Conservation (phyloP, 139 green algal genomes). For the Diplosphaera chodatii region DNA sequence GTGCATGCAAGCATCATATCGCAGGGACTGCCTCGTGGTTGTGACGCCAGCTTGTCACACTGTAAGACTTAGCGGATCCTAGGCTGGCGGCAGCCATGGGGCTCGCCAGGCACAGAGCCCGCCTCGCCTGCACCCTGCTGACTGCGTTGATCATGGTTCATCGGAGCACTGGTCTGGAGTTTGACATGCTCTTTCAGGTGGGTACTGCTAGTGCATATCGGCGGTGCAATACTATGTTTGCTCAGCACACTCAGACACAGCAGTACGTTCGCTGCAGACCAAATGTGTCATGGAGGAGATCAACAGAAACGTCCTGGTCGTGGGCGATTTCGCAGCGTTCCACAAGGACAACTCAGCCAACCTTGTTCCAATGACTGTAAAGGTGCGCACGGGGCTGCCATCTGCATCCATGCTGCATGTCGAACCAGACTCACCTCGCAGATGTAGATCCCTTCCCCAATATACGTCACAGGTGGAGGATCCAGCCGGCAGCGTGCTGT, state of each 20-base stretch:
- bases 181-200: conserved; percentile 25
- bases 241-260: conserved; percentile 16
- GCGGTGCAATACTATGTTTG: too few relatives aligned
- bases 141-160: background rate
- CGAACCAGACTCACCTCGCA: background rate
- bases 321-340: conserved; percentile 32
- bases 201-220: too few relatives aligned
- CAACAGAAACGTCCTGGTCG: conserved; percentile 13
- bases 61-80: too few relatives aligned
- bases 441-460: too few relatives aligned
- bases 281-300: background rate
- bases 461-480: conserved; percentile 29
- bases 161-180: background rate
- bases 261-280: background rate
- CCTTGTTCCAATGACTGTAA: conserved; percentile 13
- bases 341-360: conserved; percentile 7
- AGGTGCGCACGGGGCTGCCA: conserved; percentile 9
- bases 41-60: too few relatives aligned
- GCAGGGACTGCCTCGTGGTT: too few relatives aligned
- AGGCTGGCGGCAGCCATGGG: too few relatives aligned
- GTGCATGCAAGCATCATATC: too few relatives aligned
- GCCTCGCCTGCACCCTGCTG: background rate
- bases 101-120: background rate
- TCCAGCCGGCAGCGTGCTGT: conserved; percentile 35
- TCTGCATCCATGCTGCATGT: too few relatives aligned